Percentiles rank a stretch among this genome's conserved stretches.
Evolutionary conservation across 805 yeast genomes (phyloP).

Genomic region (Teunomyces kruisii): DNA sequence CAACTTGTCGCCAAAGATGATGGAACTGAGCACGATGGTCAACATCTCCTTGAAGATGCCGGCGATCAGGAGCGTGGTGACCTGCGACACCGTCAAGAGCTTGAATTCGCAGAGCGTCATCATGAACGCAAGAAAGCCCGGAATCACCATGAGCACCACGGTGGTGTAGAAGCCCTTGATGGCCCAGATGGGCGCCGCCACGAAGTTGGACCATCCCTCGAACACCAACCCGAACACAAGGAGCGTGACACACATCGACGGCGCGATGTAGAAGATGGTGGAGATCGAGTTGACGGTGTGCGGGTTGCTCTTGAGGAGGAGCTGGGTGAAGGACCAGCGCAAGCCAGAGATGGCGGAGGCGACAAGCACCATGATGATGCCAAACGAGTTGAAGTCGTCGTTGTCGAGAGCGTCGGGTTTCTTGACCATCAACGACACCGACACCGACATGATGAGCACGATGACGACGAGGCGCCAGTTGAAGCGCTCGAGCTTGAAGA

Average conservation of each 20-base stretch:
- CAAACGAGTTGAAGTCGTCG: slow-evolving; percentile 38
- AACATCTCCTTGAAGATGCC: slow-evolving; percentile 92
- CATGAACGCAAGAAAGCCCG: slow-evolving; percentile 84
- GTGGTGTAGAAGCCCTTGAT: slow-evolving; percentile 58
- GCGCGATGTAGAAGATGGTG: slow-evolving; percentile 81
- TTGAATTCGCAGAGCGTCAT: slow-evolving; percentile 90
- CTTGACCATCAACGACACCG: slow-evolving; percentile 87
- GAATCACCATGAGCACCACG: slow-evolving; percentile 60
- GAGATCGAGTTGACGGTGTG: slow-evolving; percentile 72
- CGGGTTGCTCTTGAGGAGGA: slow-evolving; percentile 62
- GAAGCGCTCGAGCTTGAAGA: slow-evolving; percentile 75
- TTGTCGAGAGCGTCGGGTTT: slow-evolving; percentile 18
- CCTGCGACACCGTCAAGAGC: slow-evolving; percentile 76
- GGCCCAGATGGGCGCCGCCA: slow-evolving; percentile 60
- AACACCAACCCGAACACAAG: slow-evolving; percentile 60
- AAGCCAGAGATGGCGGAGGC: slow-evolving; percentile 86
- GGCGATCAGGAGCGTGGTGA: slow-evolving; percentile 82
- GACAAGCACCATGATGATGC: slow-evolving; percentile 69
- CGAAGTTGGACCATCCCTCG: slow-evolving; percentile 65
- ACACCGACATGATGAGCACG: slow-evolving; percentile 74
- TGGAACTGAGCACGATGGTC: slow-evolving; percentile 68
- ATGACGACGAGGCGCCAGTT: slow-evolving; percentile 66
- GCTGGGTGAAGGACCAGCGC: slow-evolving; percentile 93
- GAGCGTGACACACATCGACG: slow-evolving; percentile 71
- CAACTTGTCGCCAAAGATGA: slow-evolving; percentile 74